These are phyloP conservation scores for Talaromyces sp. DNA, from an alignment of 2,329 filamentous ascomycete species.

Conservation along the genomic window DNA sequence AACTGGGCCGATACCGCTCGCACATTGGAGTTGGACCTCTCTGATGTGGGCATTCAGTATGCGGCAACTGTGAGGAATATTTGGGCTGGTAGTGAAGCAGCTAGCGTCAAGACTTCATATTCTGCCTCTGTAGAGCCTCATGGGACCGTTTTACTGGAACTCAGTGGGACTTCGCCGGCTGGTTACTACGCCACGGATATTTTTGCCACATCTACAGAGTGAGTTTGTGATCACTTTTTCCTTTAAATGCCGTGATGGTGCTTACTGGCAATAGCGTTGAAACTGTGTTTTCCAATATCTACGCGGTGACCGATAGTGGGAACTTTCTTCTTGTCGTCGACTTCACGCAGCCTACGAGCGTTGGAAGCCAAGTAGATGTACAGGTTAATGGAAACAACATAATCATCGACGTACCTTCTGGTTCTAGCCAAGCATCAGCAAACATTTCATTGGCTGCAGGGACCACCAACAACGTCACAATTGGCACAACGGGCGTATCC, in stretches of 20 bases:
- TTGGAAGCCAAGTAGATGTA: neutral
- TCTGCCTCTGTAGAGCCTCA: constrained; percentile 20
- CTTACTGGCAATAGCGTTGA: neutral
- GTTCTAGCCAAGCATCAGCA: neutral
- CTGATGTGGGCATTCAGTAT: constrained; percentile 34
- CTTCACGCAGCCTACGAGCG: constrained; percentile 6
- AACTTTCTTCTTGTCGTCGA: constrained; percentile 19
- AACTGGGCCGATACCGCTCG: constrained; percentile 47
- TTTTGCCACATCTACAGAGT: constrained; percentile 17
- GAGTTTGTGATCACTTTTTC: neutral
- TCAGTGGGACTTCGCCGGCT: constrained; percentile 18
- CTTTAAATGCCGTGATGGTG: neutral
- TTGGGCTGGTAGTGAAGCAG: constrained; percentile 17
- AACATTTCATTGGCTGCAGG: constrained; percentile 18
- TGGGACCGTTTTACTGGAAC: constrained; percentile 27
- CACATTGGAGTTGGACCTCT: constrained; percentile 38
- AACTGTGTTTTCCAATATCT: constrained; percentile 14
- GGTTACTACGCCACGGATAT: constrained; percentile 16
- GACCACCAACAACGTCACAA: constrained; percentile 20
- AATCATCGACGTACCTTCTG: neutral
- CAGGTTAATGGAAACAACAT: neutral
- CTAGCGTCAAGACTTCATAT: constrained; percentile 22
- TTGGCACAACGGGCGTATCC: constrained; percentile 15
- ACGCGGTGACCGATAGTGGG: constrained; percentile 23
- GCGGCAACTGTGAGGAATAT: constrained; percentile 29